Evolutionary conservation across 1,284 basidiomycete species (phyloP).

Genomic region (Boletus smithii): DNA sequence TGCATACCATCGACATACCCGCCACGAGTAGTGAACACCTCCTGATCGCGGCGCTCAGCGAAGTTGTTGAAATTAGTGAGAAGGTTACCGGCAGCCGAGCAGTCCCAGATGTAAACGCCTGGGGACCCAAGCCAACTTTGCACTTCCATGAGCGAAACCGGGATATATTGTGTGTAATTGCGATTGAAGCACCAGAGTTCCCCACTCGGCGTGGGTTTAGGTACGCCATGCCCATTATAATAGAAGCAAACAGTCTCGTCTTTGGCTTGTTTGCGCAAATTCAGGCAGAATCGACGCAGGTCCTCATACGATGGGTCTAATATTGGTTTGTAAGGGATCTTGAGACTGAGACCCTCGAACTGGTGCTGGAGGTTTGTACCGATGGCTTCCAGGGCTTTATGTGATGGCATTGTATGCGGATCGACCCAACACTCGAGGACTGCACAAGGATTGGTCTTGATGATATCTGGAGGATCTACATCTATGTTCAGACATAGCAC

Average conservation of each 20-base stretch:
- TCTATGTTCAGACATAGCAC: constrained; percentile 97
- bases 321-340: constrained; percentile 88
- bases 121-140: constrained; percentile 92
- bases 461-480: constrained; percentile 94
- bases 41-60: constrained; percentile 82
- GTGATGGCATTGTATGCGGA: constrained; percentile 82
- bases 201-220: constrained; percentile 93
- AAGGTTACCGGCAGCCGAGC: constrained; percentile 92
- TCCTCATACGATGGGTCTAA: constrained; percentile 96
- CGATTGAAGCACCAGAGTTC: constrained; percentile 99
- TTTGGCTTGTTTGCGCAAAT: constrained; percentile 83
- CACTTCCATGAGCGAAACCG: constrained; percentile 90
- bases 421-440: constrained; percentile 98
- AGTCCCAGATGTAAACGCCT: constrained; percentile 98
- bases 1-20: constrained; percentile 60
- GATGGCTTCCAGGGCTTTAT: constrained; percentile 87
- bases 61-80: constrained; percentile 89
- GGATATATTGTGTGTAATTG: constrained; percentile 98
- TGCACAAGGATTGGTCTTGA: constrained; percentile 96
- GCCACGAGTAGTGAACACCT: constrained; percentile 58
- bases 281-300: constrained; percentile 85
- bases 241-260: constrained; percentile 96
- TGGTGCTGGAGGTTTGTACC: constrained; percentile 93
- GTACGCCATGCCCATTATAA: constrained; percentile 98
- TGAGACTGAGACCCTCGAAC: constrained; percentile 91